phyloP scores from a whole-genome alignment of 1,284 basidiomycete species.

The Leccinum insolens region DNA sequence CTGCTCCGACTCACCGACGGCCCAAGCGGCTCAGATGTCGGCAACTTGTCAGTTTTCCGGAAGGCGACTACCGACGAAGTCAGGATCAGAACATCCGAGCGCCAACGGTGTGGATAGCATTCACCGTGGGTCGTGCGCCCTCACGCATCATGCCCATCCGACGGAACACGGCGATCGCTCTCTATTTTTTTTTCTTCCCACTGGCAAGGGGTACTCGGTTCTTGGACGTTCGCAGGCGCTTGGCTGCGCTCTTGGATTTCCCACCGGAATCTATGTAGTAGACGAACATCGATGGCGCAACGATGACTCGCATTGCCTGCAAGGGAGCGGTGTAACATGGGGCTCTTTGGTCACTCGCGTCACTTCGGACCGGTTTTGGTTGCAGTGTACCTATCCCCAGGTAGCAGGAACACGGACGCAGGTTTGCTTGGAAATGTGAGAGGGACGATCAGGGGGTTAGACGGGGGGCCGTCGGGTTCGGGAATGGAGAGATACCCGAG shows the following conservation, averaged over 20 bases:
- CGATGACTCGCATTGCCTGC: too few relatives aligned
- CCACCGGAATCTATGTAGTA: neutral
- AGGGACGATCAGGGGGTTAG: neutral
- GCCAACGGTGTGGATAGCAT: conserved; percentile 30
- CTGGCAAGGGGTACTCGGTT: neutral
- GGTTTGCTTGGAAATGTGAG: neutral
- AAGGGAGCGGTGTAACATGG: too few relatives aligned
- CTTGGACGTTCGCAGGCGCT: neutral
- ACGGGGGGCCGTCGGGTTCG: neutral
- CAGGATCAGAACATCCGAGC: conserved; percentile 7
- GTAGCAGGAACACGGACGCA: too few relatives aligned
- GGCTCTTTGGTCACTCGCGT: too few relatives aligned
- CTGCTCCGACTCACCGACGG: conserved; percentile 11
- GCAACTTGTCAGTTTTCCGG: neutral
- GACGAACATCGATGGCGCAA: too few relatives aligned
- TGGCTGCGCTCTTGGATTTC: neutral
- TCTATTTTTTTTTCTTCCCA: conserved; percentile 3
- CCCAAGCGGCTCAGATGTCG: neutral
- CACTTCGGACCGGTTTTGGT: too few relatives aligned
- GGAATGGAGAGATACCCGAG: neutral
- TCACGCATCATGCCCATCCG: conserved; percentile 2
- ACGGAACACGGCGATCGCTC: conserved; percentile 15
- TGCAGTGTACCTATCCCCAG: too few relatives aligned
- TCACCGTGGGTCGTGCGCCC: conserved; percentile 20
- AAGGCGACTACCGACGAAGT: neutral